phyloP scores from a whole-genome alignment of 2,329 filamentous ascomycete genomes.

The Colletotrichum euphorbiae region DNA sequence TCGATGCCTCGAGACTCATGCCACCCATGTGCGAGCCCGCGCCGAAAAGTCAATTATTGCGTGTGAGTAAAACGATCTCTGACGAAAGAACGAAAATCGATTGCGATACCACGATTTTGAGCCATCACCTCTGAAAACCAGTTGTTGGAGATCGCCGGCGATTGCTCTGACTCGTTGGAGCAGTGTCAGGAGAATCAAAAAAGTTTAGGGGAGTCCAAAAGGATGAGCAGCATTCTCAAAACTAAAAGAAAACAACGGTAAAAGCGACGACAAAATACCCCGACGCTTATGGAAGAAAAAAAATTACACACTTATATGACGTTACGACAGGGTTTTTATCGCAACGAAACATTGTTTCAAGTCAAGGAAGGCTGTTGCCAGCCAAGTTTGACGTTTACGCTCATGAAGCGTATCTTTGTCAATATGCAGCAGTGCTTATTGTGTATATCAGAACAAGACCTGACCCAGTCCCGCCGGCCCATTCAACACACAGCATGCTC shows the following conservation, averaged over 20 bases:
- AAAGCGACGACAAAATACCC: slow-evolving; percentile 30
- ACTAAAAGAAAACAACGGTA: neutral
- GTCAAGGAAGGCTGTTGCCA: slow-evolving; percentile 1
- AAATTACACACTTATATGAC: slow-evolving; percentile 27
- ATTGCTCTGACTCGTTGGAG: neutral
- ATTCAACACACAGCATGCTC: neutral
- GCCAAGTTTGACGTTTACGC: slow-evolving; percentile 24
- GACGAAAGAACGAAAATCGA: neutral
- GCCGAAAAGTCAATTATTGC: slow-evolving; percentile 64
- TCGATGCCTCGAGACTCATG: slow-evolving; percentile 66
- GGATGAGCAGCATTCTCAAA: neutral
- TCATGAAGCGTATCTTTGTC: neutral
- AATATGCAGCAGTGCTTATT: neutral
- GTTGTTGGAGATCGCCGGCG: neutral
- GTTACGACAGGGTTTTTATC: slow-evolving; percentile 21
- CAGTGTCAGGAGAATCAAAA: neutral
- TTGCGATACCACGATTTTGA: neutral
- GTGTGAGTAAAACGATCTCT: slow-evolving; percentile 47
- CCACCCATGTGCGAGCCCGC: slow-evolving; percentile 62
- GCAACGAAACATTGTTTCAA: neutral
- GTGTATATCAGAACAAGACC: slow-evolving; percentile 22
- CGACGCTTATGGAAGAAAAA: slow-evolving; percentile 9
- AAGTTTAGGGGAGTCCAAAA: neutral
- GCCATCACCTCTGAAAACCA: too few species aligned
- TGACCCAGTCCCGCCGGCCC: neutral